These are phyloP conservation scores for Misopates orontium DNA, from an alignment of 257 asterid species.

Conservation along the genomic window DNA sequence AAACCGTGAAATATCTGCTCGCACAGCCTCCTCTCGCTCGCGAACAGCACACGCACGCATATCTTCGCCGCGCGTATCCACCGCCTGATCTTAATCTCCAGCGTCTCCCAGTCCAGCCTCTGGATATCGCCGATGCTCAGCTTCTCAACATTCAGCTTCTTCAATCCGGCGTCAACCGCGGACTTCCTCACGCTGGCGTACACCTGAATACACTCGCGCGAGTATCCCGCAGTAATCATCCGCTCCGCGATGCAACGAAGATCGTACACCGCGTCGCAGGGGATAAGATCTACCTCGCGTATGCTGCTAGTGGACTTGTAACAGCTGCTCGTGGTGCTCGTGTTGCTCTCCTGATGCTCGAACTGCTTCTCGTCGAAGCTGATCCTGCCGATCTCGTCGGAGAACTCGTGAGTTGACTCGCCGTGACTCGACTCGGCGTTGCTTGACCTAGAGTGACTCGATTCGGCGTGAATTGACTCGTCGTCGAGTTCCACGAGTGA, in stretches of 20 bases:
- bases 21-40: constrained; percentile 44
- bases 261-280: constrained; percentile 32
- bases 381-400: background rate
- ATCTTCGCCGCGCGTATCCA: constrained; percentile 46
- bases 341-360: constrained; percentile 36
- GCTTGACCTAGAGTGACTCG: constrained; percentile 22
- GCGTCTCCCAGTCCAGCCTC: constrained; percentile 42
- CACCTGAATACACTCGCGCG: constrained; percentile 40
- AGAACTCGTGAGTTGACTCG: constrained; percentile 21
- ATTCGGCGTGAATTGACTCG: constrained; percentile 19
- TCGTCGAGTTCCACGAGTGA: constrained; percentile 39
- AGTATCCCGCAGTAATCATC: constrained; percentile 38
- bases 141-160: constrained; percentile 38
- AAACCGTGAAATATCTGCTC: constrained; percentile 40
- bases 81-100: constrained; percentile 39
- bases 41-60: constrained; percentile 36
- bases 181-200: constrained; percentile 47
- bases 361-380: constrained; percentile 24
- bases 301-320: constrained; percentile 26
- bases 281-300: constrained; percentile 35
- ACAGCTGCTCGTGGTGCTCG: constrained; percentile 25
- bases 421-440: constrained; percentile 3
- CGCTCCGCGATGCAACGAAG: constrained; percentile 41
- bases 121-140: constrained; percentile 45
- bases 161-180: constrained; percentile 34